Evolutionary conservation across 257 asterid genomes (phyloP).

Genomic region (Solanum etuberosum): DNA sequence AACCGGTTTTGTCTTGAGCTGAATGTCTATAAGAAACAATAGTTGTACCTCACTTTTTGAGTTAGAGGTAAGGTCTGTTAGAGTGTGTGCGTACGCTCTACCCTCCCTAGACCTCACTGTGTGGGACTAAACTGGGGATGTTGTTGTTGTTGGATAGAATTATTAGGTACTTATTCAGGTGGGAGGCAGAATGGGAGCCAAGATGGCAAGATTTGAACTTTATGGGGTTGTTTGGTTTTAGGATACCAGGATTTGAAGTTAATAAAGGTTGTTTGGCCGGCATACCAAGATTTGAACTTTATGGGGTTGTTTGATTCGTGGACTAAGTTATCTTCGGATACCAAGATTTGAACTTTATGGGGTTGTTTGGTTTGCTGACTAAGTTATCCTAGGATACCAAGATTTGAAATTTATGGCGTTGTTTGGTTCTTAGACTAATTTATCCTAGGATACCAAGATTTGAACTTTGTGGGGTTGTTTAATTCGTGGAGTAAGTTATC

Average conservation of each 20-base stretch:
- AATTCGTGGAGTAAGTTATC: not conserved
- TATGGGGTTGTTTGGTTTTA: not conserved
- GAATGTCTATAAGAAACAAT: not conserved
- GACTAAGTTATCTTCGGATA: not conserved
- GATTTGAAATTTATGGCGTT: not conserved
- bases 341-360: not conserved
- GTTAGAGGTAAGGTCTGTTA: not conserved
- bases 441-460: not conserved
- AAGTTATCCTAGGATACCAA: not conserved
- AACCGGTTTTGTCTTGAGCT: not conserved
- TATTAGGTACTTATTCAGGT: not conserved
- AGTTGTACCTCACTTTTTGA: not conserved
- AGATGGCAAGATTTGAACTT: not conserved
- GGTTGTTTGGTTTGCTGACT: not conserved
- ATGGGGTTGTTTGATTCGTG: no score
- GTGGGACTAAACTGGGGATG: not conserved
- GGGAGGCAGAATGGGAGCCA: not conserved
- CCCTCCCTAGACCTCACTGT: no score
- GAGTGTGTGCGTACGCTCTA: no score
- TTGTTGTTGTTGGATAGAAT: not conserved
- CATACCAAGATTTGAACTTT: not conserved
- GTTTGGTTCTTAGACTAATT: fast-evolving
- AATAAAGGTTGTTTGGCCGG: not conserved
- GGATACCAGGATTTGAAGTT: not conserved
- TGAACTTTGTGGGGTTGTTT: not conserved